These are phyloP conservation scores for Tritrichomonas foetus DNA, from an alignment of 208 protist genomes.

Conservation along the genomic window DNA sequence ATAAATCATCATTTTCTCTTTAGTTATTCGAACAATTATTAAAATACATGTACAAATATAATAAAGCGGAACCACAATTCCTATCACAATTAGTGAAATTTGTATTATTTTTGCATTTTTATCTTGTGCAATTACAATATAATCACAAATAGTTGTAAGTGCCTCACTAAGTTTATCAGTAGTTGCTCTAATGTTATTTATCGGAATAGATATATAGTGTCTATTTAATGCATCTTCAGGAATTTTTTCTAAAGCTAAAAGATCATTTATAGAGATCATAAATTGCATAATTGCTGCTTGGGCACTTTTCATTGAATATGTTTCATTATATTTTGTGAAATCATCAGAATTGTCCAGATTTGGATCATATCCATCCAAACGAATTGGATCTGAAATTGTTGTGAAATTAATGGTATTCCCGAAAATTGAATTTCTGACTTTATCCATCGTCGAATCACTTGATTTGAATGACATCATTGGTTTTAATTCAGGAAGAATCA, in stretches of 20 bases:
- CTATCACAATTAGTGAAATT: background rate
- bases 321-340: too few relatives aligned
- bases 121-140: background rate
- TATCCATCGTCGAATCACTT: too few relatives aligned
- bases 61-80: background rate
- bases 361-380: too few relatives aligned
- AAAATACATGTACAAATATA: background rate
- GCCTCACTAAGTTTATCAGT: background rate
- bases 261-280: background rate
- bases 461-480: too few relatives aligned
- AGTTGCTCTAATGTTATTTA: background rate
- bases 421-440: too few relatives aligned
- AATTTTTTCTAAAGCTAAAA: background rate
- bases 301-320: too few relatives aligned
- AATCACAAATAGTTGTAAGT: background rate
- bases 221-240: background rate
- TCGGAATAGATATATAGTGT: background rate
- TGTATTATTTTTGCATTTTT: background rate
- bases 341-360: too few relatives aligned
- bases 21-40: background rate
- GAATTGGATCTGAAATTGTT: too few relatives aligned
- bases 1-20: background rate
- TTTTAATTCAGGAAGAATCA: too few relatives aligned
- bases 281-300: background rate
- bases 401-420: too few relatives aligned